Evolutionary conservation across 495 filamentous ascomycete genomes (phyloP).

Genomic region (Evernia prunastri): DNA sequence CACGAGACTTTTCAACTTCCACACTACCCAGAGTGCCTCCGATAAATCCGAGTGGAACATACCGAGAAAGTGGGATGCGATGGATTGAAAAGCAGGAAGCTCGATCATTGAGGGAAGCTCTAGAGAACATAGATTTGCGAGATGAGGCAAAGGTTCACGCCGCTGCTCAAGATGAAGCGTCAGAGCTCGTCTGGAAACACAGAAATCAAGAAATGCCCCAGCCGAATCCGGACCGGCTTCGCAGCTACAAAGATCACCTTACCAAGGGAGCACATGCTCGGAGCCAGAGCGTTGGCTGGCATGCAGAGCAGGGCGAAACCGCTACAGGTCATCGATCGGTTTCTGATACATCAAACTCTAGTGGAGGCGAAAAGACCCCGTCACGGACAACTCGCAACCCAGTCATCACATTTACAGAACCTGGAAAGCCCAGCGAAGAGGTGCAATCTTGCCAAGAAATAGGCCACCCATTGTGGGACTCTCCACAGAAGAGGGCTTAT

Average conservation of each 20-base stretch:
- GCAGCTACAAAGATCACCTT: conserved; percentile 53
- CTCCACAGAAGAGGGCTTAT: conserved; percentile 31
- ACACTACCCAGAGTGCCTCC: conserved; percentile 29
- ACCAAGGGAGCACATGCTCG: conserved; percentile 57
- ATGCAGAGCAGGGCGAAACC: conserved; percentile 35
- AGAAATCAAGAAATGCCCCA: conserved; percentile 56
- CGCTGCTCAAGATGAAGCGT: conserved; percentile 78
- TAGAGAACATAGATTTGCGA: conserved; percentile 70
- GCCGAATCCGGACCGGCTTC: conserved; percentile 53
- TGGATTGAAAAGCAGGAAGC: conserved; percentile 88
- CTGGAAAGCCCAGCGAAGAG: not conserved
- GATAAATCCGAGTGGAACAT: conserved; percentile 49
- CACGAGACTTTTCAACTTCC: conserved; percentile 41
- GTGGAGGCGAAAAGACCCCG: conserved; percentile 20
- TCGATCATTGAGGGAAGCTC: conserved; percentile 64
- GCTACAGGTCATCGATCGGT: conserved; percentile 37
- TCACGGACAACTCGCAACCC: conserved; percentile 10
- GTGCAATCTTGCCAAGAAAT: not conserved
- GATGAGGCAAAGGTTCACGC: conserved; percentile 64
- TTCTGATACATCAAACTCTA: conserved; percentile 46
- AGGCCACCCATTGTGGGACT: conserved; percentile 27
- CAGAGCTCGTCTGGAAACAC: conserved; percentile 81
- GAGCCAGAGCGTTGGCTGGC: conserved; percentile 48
- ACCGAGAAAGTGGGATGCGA: conserved; percentile 71
- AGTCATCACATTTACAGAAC: conserved; percentile 1